Percentiles rank a stretch among this genome's conserved stretches.
These are phyloP conservation scores for Rhodocollybia butyracea DNA, from an alignment of 768 basidiomycete species.

Conservation along the genomic window DNA sequence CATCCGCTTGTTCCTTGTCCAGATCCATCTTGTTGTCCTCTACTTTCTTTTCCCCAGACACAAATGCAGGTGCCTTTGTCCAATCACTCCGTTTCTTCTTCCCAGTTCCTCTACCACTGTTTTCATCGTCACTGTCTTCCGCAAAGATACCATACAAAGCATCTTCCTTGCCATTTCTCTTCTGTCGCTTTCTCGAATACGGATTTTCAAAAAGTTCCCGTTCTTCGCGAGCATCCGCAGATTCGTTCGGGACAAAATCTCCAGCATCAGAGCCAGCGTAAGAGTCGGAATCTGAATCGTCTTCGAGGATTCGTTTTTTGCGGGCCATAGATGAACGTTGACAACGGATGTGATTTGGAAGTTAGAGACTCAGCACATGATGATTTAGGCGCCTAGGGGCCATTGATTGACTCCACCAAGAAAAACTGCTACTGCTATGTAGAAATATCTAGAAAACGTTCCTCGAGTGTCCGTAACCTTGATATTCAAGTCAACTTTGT, in stretches of 20 bases:
- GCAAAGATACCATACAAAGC: constrained; percentile 76
- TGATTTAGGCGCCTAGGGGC: no score
- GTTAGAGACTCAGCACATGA: not conserved
- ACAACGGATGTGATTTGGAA: not conserved
- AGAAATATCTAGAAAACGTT: no score
- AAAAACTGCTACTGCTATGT: no score
- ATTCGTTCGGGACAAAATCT: constrained; percentile 41
- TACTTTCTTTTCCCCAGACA: constrained; percentile 52
- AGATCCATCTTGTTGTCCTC: constrained; percentile 35
- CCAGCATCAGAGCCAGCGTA: constrained; percentile 52
- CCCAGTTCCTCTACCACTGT: constrained; percentile 20
- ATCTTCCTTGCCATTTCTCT: constrained; percentile 66
- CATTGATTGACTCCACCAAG: no score
- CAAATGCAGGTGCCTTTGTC: constrained; percentile 76
- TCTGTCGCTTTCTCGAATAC: constrained; percentile 66
- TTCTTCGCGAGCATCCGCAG: constrained; percentile 68
- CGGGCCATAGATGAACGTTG: constrained; percentile 52
- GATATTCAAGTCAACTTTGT: no score
- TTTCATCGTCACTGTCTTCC: constrained; percentile 68
- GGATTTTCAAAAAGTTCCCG: constrained; percentile 75
- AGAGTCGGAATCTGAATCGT: constrained; percentile 69
- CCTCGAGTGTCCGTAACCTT: no score
- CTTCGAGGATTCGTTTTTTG: constrained; percentile 72
- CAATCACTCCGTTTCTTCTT: constrained; percentile 54
- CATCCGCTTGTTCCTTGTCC: constrained; percentile 16